Conservation (phyloP, 352 stramenopile species). For the Phytophthora fragariaefolia region DNA sequence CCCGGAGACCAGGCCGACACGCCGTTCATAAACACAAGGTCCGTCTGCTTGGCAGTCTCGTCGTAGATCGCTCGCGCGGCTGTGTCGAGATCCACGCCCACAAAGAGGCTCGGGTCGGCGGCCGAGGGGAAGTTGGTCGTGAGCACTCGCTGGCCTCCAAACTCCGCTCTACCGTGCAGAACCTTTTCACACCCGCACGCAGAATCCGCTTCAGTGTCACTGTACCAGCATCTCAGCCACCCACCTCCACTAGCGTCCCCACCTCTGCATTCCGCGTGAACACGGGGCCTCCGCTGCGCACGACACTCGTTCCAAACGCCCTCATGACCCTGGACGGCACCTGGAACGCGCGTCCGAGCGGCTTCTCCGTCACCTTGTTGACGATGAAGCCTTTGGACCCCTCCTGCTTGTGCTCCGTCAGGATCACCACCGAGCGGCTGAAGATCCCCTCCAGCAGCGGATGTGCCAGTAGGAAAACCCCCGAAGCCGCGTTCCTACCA, state of each 20-base stretch:
- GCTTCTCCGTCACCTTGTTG: constrained; percentile 65
- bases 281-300: constrained; percentile 70
- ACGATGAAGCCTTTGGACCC: constrained; percentile 80
- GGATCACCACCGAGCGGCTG: constrained; percentile 71
- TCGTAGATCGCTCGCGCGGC: constrained; percentile 66
- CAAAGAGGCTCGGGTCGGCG: constrained; percentile 59
- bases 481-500: constrained; percentile 50
- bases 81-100: constrained; percentile 70
- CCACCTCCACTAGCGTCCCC: neutral
- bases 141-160: constrained; percentile 64
- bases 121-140: constrained; percentile 54
- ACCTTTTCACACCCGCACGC: constrained; percentile 39
- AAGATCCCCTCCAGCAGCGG: constrained; percentile 78
- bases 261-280: constrained; percentile 71
- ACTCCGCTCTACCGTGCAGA: constrained; percentile 58
- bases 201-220: neutral
- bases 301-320: constrained; percentile 65
- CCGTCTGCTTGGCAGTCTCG: constrained; percentile 53
- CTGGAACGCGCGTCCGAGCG: constrained; percentile 63
- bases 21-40: constrained; percentile 84
- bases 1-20: constrained; percentile 73
- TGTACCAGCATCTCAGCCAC: neutral
- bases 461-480: constrained; percentile 79
- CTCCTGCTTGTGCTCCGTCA: constrained; percentile 69
- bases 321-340: constrained; percentile 63